Percentiles rank a stretch among this genome's conserved stretches.
These are phyloP conservation scores for Candida maris DNA, from an alignment of 805 yeast species.

Conservation along the genomic window DNA sequence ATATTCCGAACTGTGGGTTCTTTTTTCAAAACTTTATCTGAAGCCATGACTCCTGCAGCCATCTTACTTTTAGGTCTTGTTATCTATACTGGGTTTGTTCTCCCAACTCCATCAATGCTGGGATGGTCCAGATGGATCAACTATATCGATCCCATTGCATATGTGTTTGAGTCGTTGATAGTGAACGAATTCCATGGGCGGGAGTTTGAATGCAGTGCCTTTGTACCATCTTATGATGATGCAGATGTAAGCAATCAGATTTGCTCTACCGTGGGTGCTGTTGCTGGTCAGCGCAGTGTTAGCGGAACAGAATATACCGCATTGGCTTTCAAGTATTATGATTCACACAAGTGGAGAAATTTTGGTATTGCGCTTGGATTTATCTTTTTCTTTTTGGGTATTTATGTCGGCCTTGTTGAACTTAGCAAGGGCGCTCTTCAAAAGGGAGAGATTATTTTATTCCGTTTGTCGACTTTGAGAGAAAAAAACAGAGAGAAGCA, in stretches of 20 bases:
- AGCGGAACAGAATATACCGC: slow-evolving; percentile 57
- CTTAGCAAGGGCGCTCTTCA: slow-evolving; percentile 58
- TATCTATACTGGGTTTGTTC: slow-evolving; percentile 52
- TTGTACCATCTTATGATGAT: slow-evolving; percentile 41
- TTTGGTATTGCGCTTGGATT: slow-evolving; percentile 65
- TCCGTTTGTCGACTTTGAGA: slow-evolving; percentile 46
- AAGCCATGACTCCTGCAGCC: slow-evolving; percentile 57
- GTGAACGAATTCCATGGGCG: slow-evolving; percentile 53
- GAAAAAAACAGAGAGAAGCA: slow-evolving; percentile 41
- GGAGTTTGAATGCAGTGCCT: slow-evolving; percentile 42
- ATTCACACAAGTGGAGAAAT: slow-evolving; percentile 73
- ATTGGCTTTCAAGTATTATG: slow-evolving; percentile 46
- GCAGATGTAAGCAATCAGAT: slow-evolving; percentile 20
- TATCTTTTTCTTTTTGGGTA: slow-evolving; percentile 47
- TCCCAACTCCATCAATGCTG: slow-evolving; percentile 50
- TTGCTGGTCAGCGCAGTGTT: slow-evolving; percentile 49
- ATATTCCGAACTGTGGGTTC: slow-evolving; percentile 51
- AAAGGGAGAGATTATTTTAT: slow-evolving; percentile 68
- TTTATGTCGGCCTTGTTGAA: slow-evolving; percentile 55
- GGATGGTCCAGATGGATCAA: slow-evolving; percentile 66
- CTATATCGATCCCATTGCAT: slow-evolving; percentile 53
- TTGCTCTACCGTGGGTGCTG: slow-evolving; percentile 50
- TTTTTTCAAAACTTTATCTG: slow-evolving; percentile 40
- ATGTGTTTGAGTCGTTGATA: slow-evolving; percentile 55
- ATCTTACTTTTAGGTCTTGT: slow-evolving; percentile 44